Evolutionary conservation across 805 yeast genomes (phyloP), one percentile per base, ranked within the genome.

Genomic region (Phaffomyces opuntiae): DNA sequence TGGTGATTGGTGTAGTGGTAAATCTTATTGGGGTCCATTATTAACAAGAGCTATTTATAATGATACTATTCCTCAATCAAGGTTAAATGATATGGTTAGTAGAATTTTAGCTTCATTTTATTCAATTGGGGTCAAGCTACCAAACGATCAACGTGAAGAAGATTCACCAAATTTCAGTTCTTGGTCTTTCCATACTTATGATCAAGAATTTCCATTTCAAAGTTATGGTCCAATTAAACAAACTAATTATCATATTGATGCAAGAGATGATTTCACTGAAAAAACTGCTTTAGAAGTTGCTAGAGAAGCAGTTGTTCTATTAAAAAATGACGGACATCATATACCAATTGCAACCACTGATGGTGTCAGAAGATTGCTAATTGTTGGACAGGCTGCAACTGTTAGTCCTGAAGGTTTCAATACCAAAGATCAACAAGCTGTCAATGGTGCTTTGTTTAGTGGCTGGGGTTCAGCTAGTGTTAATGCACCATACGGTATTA

Each of bases 401-500:
- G 62, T 71, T 2, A 75, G 71, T 49, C 69, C 77, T 0, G 62
- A 67, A 38, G 85, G 84, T 0, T 69, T 74, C 51, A 75, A 73
- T 51, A 73, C 78, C 46, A 71, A 67, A 47, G 83, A 78, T 55
- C 77, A 74, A 55, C 69, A 67, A 40, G 71, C 78, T 49, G 66
- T 67, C 11, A 70, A 74, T 46, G 87, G 86, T 3, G 72, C 77
- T 2, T 55, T 80, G 37, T 73, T 77, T 32, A 68, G 74, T 29
- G 85, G 85, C 13, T 77, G 85, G 81, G 87, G 86, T 0, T 79
- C 85, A 5, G 79, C 83, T 0, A 68, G 80, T 11, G 81, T 73
- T 14, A 73, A 69, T 51, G 72, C 76, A 38, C 80, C 81, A 3
- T 76, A 65, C 55, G 74, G 77, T 5, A 66, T 77, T n/a, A 73